phyloP scores from a whole-genome alignment of 495 filamentous ascomycete species.

The Talaromyces adpressus region DNA sequence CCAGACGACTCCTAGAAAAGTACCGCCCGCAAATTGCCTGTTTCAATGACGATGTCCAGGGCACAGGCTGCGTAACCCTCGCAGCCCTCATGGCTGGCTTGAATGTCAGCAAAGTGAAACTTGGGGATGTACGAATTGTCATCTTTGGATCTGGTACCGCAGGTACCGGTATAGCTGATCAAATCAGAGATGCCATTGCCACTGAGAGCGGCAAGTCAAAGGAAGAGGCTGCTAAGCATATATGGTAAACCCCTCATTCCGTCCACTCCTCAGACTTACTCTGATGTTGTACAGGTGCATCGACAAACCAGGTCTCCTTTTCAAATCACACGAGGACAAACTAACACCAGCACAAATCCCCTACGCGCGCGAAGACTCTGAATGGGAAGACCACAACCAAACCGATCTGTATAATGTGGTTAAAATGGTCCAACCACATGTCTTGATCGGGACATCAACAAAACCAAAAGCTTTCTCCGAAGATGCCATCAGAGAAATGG shows the following conservation, averaged over 20 bases:
- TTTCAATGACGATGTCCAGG: conserved; percentile 92
- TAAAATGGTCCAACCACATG: conserved; percentile 67
- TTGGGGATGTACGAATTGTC: conserved; percentile 62
- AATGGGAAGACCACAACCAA: conserved; percentile 53
- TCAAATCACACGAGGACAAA: conserved; percentile 51
- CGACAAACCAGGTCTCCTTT: conserved; percentile 74
- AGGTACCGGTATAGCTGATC: conserved; percentile 79
- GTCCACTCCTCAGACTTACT: not conserved
- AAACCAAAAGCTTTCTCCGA: conserved; percentile 73
- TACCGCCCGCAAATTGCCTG: conserved; percentile 67
- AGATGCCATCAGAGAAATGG: conserved; percentile 69
- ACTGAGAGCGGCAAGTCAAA: conserved; percentile 59
- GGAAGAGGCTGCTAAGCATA: conserved; percentile 70
- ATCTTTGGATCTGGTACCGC: conserved; percentile 82
- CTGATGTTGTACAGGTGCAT: conserved; percentile 53
- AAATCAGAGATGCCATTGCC: conserved; percentile 71
- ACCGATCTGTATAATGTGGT: conserved; percentile 59
- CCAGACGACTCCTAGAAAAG: conserved; percentile 63
- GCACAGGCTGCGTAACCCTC: conserved; percentile 80
- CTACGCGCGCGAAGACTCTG: conserved; percentile 58
- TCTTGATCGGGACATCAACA: conserved; percentile 80
- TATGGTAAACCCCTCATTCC: conserved; percentile 53
- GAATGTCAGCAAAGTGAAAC: conserved; percentile 57
- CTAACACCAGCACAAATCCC: conserved; percentile 58
- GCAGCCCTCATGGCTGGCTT: conserved; percentile 71